These are phyloP conservation scores for Vigna angularis DNA, from an alignment of 306 rosid genomes.

Conservation along the genomic window DNA sequence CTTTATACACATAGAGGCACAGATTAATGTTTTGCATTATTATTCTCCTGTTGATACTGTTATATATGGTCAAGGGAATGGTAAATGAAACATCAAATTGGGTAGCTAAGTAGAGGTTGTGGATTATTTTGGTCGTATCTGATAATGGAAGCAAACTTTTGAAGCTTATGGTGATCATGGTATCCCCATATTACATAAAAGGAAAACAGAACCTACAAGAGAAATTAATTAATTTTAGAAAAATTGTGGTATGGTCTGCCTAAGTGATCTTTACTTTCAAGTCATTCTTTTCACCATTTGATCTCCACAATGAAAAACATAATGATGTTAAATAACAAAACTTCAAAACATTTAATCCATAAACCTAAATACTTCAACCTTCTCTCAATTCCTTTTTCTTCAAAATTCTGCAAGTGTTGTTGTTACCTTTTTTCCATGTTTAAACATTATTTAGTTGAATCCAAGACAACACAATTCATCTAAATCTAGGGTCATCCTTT, in stretches of 20 bases:
- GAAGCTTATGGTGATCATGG: slow-evolving; percentile 32
- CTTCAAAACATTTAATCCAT: slow-evolving; percentile 22
- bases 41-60: neutral
- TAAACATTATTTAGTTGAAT: slow-evolving; percentile 17
- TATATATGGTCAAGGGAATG: neutral
- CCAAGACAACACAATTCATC: slow-evolving; percentile 31
- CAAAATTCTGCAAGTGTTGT: slow-evolving; percentile 2
- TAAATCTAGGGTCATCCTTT: slow-evolving; percentile 5
- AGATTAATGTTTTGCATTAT: slow-evolving; percentile 16
- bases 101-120: slow-evolving; percentile 4
- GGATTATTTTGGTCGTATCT: slow-evolving; percentile 29
- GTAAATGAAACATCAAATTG: slow-evolving; percentile 8
- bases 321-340: slow-evolving; percentile 38
- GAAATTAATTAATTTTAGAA: slow-evolving; percentile 26
- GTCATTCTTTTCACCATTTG: slow-evolving; percentile 39
- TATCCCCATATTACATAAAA: slow-evolving; percentile 44
- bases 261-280: slow-evolving; percentile 47
- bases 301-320: slow-evolving; percentile 50
- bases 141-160: slow-evolving; percentile 35
- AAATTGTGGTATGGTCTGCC: slow-evolving; percentile 51
- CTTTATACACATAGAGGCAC: neutral
- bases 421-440: slow-evolving; percentile 14
- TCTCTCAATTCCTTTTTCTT: slow-evolving; percentile 22
- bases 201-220: slow-evolving; percentile 35
- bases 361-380: slow-evolving; percentile 26